Conservation (phyloP, 352 stramenopile genomes). For the Aphanomyces invadans region DNA sequence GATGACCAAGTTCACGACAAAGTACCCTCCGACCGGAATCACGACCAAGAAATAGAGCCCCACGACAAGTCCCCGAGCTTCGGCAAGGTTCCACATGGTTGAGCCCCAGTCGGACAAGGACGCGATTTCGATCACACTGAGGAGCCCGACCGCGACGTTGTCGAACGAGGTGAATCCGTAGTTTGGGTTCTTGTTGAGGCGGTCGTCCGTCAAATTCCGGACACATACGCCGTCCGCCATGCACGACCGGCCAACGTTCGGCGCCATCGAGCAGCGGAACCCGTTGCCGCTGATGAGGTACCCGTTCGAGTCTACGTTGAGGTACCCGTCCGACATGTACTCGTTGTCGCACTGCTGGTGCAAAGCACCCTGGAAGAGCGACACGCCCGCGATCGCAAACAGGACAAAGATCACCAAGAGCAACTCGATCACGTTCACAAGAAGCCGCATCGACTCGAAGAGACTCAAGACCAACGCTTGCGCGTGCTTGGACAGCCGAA, state of each 20-base stretch:
- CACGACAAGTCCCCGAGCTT: neutral
- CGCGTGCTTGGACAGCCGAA: conserved; percentile 35
- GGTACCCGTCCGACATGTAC: neutral
- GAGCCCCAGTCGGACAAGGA: conserved; percentile 4
- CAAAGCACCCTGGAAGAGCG: conserved; percentile 24
- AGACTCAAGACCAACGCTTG: conserved; percentile 43
- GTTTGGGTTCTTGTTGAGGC: conserved; percentile 9
- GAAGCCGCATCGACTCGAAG: conserved; percentile 34
- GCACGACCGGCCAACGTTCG: neutral
- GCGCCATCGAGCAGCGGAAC: neutral
- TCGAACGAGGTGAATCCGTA: conserved; percentile 17
- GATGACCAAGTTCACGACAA: conserved; percentile 22
- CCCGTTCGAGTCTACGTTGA: neutral
- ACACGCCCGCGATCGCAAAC: conserved; percentile 26
- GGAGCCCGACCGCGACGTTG: conserved; percentile 10
- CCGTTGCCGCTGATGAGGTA: neutral
- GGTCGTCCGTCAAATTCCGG: neutral
- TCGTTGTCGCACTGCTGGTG: conserved; percentile 23
- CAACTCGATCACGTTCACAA: conserved; percentile 35
- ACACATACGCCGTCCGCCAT: neutral
- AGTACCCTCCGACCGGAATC: conserved; percentile 6
- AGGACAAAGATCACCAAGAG: conserved; percentile 28
- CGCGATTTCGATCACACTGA: conserved; percentile 21
- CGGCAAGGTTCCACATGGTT: neutral
- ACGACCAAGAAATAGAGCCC: conserved; percentile 9